Evolutionary conservation across 2,329 filamentous ascomycete genomes (phyloP).

Genomic region (Canariomyces notabilis): DNA sequence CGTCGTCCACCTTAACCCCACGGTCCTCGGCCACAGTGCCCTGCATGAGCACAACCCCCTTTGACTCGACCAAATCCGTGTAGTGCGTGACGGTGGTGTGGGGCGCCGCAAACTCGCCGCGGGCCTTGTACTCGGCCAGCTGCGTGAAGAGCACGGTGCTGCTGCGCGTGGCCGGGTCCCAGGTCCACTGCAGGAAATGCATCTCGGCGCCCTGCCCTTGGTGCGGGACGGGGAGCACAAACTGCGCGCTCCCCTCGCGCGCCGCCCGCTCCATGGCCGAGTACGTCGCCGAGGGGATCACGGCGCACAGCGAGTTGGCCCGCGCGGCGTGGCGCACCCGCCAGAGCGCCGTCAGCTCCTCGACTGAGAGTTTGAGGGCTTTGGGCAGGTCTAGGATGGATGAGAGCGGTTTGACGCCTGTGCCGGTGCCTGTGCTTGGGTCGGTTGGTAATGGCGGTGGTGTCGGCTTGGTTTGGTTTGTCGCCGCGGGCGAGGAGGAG

Average conservation of each 20-base stretch:
- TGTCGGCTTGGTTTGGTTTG: too few relatives aligned
- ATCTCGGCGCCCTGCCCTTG: conserved; percentile 71
- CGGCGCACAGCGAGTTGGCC: conserved; percentile 73
- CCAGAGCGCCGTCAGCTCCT: conserved; percentile 87
- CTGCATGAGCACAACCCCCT: conserved; percentile 80
- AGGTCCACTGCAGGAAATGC: conserved; percentile 95
- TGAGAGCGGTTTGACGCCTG: conserved; percentile 39
- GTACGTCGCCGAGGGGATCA: conserved; percentile 72
- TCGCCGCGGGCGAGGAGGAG: conserved; percentile 10
- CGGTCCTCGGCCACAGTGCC: conserved; percentile 71
- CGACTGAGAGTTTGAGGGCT: conserved; percentile 62
- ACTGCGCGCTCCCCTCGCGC: conserved; percentile 72
- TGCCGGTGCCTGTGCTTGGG: conserved; percentile 16
- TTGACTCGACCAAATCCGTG: conserved; percentile 67
- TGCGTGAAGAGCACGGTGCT: conserved; percentile 87
- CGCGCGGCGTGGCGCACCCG: conserved; percentile 75
- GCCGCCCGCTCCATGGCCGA: conserved; percentile 65
- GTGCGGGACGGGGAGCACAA: conserved; percentile 82
- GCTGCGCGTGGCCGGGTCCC: conserved; percentile 61
- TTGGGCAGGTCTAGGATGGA: conserved; percentile 73
- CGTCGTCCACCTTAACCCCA: conserved; percentile 74
- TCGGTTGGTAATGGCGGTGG: too few relatives aligned
- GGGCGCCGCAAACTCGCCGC: conserved; percentile 83
- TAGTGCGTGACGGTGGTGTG: conserved; percentile 95
- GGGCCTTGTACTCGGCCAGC: conserved; percentile 84